Evolutionary conservation across 352 stramenopile species (phyloP).

Genomic region (Globisporangium yorkense): DNA sequence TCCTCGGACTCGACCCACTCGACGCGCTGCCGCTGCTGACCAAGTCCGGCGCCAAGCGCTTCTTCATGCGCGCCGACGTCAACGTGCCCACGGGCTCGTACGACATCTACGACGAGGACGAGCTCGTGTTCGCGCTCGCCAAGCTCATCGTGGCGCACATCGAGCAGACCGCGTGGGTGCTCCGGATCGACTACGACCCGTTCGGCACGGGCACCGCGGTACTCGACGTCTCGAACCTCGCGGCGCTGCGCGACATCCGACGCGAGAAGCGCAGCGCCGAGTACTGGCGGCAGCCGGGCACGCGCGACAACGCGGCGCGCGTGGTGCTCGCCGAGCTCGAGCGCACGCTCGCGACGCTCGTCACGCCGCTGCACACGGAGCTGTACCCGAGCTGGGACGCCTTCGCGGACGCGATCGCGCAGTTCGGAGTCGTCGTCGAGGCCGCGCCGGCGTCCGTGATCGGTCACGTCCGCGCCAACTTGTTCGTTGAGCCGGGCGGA

Average conservation of each 20-base stretch:
- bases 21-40: conserved; percentile 51
- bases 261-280: conserved; percentile 53
- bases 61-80: conserved; percentile 82
- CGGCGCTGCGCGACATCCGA: conserved; percentile 52
- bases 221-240: conserved; percentile 61
- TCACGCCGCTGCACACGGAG: conserved; percentile 25
- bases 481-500: conserved; percentile 76
- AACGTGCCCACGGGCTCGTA: conserved; percentile 84
- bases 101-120: conserved; percentile 87
- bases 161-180: conserved; percentile 66
- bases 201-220: conserved; percentile 51
- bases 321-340: conserved; percentile 55
- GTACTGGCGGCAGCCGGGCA: conserved; percentile 66
- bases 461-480: conserved; percentile 53
- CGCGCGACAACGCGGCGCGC: conserved; percentile 50
- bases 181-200: conserved; percentile 82
- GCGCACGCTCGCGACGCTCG: conserved; percentile 24
- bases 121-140: conserved; percentile 73
- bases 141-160: conserved; percentile 86
- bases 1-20: conserved; percentile 60
- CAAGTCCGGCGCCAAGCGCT: conserved; percentile 69
- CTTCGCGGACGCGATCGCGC: conserved; percentile 48
- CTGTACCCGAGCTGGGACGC: conserved; percentile 57
- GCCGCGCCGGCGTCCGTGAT: conserved; percentile 37
- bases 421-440: conserved; percentile 81